Evolutionary conservation across 441 rosid genomes (phyloP).

Genomic region (Pelargonium fulgidum): DNA sequence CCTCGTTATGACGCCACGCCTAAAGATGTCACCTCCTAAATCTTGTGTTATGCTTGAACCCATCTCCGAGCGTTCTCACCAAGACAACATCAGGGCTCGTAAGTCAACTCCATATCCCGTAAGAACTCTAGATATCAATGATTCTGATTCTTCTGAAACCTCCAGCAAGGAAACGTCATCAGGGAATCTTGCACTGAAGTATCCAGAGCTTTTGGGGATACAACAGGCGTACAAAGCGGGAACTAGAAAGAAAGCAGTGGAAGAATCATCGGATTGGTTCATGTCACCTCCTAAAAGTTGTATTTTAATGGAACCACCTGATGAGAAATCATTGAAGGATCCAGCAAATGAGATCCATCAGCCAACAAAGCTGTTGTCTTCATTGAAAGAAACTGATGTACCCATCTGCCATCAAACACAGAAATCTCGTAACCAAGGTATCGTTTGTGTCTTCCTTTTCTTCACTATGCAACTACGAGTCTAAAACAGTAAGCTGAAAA

Average conservation of each 20-base stretch:
- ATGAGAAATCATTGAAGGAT: constrained; percentile 32
- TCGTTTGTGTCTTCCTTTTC: neutral
- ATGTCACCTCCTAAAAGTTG: constrained; percentile 89
- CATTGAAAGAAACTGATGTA: constrained; percentile 16
- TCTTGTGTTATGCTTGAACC: constrained; percentile 68
- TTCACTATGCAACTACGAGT: constrained; percentile 4
- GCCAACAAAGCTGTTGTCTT: constrained; percentile 21
- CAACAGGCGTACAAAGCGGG: constrained; percentile 35
- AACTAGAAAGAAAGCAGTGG: constrained; percentile 38
- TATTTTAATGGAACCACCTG: constrained; percentile 53
- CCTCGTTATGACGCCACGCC: constrained; percentile 63
- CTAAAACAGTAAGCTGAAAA: neutral
- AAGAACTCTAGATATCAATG: constrained; percentile 30
- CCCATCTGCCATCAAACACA: constrained; percentile 20
- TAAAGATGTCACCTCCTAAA: constrained; percentile 77
- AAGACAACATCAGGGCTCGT: constrained; percentile 24
- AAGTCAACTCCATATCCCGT: constrained; percentile 55
- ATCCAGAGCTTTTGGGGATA: constrained; percentile 70
- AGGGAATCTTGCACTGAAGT: constrained; percentile 41
- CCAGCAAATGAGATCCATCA: constrained; percentile 22
- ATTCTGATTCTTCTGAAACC: constrained; percentile 42
- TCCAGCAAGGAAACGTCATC: constrained; percentile 40
- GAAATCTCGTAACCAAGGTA: constrained; percentile 25
- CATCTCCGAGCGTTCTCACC: constrained; percentile 31
- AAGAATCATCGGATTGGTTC: constrained; percentile 68